Evolutionary conservation across 106 monocot species (phyloP), one percentile per base, ranked within the genome.

Genomic region (Alisma plantagoaquatica): DNA sequence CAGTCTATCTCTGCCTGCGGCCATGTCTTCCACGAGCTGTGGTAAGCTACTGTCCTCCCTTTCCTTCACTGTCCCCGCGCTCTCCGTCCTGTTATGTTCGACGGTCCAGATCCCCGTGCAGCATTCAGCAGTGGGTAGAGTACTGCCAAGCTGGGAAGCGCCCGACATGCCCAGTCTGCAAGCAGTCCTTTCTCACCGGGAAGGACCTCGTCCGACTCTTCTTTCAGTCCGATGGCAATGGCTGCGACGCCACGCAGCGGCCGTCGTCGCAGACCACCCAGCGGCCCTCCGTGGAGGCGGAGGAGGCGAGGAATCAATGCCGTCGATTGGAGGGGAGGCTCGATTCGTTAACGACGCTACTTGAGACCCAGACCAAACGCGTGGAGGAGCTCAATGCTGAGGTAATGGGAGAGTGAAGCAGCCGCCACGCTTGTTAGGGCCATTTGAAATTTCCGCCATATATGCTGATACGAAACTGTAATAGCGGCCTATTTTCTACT

Each of bases 1-100:
- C 82, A 86, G 48, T 68, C 71, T 54, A 66, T 90, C 64, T 79
- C 85, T 59, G 26, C 70, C 66, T 98, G 98, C 43, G 98, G 98
- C 58, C 98, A 90, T 43, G 98, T 99, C 49, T 85, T 99, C 64
- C 98, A 90, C 63, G 98, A 90, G 64, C 81, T 90, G 70, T 99
- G 94, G 92, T 87, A 55, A 24, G 3, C 16, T 22, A n/a, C n/a
- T 49, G 3, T 2, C 25, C 28, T 53, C 17, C 23, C 35, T 27
- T 41, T 19, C 14, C 55, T 20, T 50, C 16, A 23, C 43, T 31
- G 30, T 52, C 14, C 32, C 2, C 35, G 24, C 9, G 14, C 5
- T 7, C 14, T 38, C 35, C 35, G 14, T 5, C 14, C 14, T 14
- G 35, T 38, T 38, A 15, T 42, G n/a, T 42, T 23, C 57, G 27